Percentiles rank a stretch among this genome's conserved stretches.
Conservation (phyloP, 441 rosid species). For the Adansonia rubrostipa region DNA sequence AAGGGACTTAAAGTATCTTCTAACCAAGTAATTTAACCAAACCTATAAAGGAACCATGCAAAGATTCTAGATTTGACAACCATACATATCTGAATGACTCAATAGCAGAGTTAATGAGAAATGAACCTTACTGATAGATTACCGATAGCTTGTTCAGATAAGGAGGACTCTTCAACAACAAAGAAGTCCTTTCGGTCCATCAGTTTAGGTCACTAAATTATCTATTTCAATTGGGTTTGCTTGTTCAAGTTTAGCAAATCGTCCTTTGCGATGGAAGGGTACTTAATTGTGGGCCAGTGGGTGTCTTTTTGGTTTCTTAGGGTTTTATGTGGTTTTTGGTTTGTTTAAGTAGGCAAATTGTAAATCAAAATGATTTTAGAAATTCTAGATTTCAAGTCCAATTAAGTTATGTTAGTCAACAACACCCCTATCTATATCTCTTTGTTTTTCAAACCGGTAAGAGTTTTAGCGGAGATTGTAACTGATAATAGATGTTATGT, state of each 20-base stretch:
- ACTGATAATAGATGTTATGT: not conserved
- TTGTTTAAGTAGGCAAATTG: not conserved
- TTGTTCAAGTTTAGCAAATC: not conserved
- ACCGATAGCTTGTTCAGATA: not conserved
- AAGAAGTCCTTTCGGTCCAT: too few species aligned
- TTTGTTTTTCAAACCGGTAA: not conserved
- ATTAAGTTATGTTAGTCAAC: not conserved
- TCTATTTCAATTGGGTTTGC: not conserved
- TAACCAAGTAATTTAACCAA: not conserved
- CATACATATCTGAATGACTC: not conserved
- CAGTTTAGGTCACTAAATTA: too few species aligned
- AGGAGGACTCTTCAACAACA: not conserved
- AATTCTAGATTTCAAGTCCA: not conserved
- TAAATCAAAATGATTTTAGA: not conserved
- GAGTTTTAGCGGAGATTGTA: not conserved
- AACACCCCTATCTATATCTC: not conserved
- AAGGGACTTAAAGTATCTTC: not conserved
- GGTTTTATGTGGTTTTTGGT: not conserved
- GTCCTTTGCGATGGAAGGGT: not conserved
- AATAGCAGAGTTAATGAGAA: not conserved
- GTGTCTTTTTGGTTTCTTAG: too few species aligned
- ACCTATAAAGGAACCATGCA: not conserved
- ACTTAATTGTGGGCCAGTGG: not conserved
- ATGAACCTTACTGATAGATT: not conserved
- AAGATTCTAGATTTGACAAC: not conserved